Evolutionary conservation across 2,329 filamentous ascomycete species (phyloP).

Genomic region (Aureobasidium pullulans): DNA sequence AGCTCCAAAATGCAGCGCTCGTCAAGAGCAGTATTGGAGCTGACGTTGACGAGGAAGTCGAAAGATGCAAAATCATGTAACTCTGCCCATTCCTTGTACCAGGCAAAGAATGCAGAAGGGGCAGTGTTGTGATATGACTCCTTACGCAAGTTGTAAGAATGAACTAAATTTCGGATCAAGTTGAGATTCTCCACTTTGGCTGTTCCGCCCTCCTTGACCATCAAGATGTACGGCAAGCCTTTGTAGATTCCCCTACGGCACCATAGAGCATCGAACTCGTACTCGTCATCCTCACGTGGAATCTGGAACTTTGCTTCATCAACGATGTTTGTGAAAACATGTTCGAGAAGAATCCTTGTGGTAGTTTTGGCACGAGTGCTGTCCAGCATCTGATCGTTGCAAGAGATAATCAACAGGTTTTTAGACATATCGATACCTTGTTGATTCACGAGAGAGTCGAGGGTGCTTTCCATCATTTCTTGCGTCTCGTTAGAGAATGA

Average conservation of each 20-base stretch:
- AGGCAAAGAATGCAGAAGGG: constrained; percentile 15
- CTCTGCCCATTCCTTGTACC: constrained; percentile 2
- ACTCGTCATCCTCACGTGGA: constrained; percentile 19
- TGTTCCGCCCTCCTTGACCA: constrained; percentile 44
- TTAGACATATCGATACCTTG: constrained; percentile 37
- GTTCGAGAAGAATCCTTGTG: constrained; percentile 40
- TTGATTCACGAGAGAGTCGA: constrained; percentile 41
- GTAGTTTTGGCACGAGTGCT: constrained; percentile 44
- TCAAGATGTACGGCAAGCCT: constrained; percentile 40
- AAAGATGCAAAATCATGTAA: constrained; percentile 5
- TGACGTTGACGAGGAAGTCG: constrained; percentile 18
- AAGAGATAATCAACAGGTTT: constrained; percentile 41
- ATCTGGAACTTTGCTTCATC: constrained; percentile 20
- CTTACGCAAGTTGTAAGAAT: constrained; percentile 41
- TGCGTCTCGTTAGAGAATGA: constrained; percentile 46
- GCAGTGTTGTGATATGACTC: constrained; percentile 18
- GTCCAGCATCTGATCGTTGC: constrained; percentile 42
- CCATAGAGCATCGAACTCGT: constrained; percentile 23
- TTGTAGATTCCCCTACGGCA: constrained; percentile 40
- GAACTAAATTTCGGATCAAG: constrained; percentile 43
- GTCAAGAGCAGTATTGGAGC: constrained; percentile 41
- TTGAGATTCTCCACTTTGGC: constrained; percentile 46
- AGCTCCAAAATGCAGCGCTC: constrained; percentile 39
- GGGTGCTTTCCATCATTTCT: constrained; percentile 37
- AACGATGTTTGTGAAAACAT: constrained; percentile 35